Evolutionary conservation across 2,329 filamentous ascomycete species (phyloP), one percentile per base, ranked within the genome.

Genomic region (Cordyceps farinosa): DNA sequence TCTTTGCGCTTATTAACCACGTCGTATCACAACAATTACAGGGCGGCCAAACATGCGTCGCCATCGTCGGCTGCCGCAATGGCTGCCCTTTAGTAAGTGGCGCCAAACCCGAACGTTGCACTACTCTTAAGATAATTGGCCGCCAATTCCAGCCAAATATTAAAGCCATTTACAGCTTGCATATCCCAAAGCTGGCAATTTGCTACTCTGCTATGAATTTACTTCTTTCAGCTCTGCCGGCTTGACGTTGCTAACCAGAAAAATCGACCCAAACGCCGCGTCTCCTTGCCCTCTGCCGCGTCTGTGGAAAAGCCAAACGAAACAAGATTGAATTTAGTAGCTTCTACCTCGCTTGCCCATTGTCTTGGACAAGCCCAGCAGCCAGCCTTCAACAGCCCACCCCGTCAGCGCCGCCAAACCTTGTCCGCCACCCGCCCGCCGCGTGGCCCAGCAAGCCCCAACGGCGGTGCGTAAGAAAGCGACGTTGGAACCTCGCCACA

Each of bases 101-200:
- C 45, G 45, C 45, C 45, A 29, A 30, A 48, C 17, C 22, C 30
- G 38, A 61, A 40, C 11, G 48, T 61, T 29, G 50, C 58, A 61
- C 58, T 10, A 40, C 48, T 36, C 22, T 53, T 29, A 30, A 34
- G 29, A 38, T 50, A 17, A 27, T 32, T 15, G 22, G 53, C 27
- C 27, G 38, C 45, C 47, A 61, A 34, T 45, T 45, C 48, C 48
- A 34, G 58, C 58, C 58, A 47, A 61, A 61, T 61, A 53, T 61
- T 61, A 48, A n/a, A 40, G 15, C 7, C 13, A 36, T 29, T 22
- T 17, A 29, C 48, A 44, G 27, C 36, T 9, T 36, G 56, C 42
- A 48, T 38, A 15, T 11, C 17, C 22, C 27, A 10, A 13, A 15
- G n/a, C 51, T 4, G 45, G 34, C 56, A 36, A 40, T 29, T 34